Base-by-base conservation (phyloP, 352 stramenopile genomes). In the Phytophthora pini region DNA sequence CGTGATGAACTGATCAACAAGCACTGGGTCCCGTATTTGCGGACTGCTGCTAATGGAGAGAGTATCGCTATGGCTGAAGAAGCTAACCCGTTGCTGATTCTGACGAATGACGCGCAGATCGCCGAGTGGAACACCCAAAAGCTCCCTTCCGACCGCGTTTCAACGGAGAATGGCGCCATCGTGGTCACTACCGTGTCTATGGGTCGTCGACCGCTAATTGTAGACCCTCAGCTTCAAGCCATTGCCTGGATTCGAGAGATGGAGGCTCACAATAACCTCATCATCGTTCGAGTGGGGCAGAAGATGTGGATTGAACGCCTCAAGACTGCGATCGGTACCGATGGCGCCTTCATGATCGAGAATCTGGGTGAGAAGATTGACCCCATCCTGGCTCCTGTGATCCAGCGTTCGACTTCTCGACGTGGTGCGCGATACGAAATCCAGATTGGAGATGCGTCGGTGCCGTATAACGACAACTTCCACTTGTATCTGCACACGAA, bases 401-500 rank as follows among this genome's bases (percentile, higher is more conserved):
- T 98, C 58, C 94, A 98, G 68, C 90, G 94, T 10, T 97, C 94
- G 5, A 97, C 93, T 12, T 98, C 97, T 47, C 95, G 97, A 46
- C 85, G 93, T 46, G 94, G 94, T 39, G 88, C 92, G 5, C 95
- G 94, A 15, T 94, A 97, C 63, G 97, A 98, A 65, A 96, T 98
- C 60, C 97, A 98, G 69, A 89, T 98, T 20, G 94, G 94, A 24
- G 94, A 98, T 68, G 95, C 92, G 1, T 97, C 96, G 8, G 91
- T 98, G 20, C 91, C 96, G 26, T 98, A 98, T 70, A 96, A 98
- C 54, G 89, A 97, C 55, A 92, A 97, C 38, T 98, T 98, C 71
- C 83, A 89, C 32, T 74, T 98, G 46, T 98, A 98, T 55, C 57
- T 98, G 46, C 94, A 98, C 76, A 98, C 94, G n/a, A 98, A 98